Evolutionary conservation across 2,329 filamentous ascomycete species (phyloP), one percentile per base, ranked within the genome.

Genomic region (Gyromitra esculenta): DNA sequence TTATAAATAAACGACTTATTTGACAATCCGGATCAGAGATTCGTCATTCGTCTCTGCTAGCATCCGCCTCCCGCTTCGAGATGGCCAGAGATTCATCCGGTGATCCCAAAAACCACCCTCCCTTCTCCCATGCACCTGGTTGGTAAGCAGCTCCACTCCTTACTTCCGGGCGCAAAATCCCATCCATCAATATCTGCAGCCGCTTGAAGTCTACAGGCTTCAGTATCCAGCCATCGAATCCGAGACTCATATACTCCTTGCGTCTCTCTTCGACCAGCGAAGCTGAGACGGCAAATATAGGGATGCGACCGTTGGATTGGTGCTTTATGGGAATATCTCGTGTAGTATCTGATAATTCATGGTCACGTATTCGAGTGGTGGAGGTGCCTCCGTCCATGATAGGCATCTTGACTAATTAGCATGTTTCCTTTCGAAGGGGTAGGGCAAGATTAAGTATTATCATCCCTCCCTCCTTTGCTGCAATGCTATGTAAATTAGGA

Each of bases 151-250:
- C 90, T n/a, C 85, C 83, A 18, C 87, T 83, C 18, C 92, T 87
- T 0, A 87, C 84, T 0, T 87, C 84, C 0, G 87, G 84, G 59
- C 92, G 87, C 1, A 89, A 86, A 50, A 96, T 92, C 0, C 92
- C 93, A 0, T 85, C 83, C 71, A 97, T 86, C 6, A 97, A 85
- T 25, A 87, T 86, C 75, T 89, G 89, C 0, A 97, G 85, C 7
- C 93, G 87, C 79, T 89, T 89, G 82, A 97, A 96, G 76, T 95
- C 90, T 57, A 97, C 92, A 0, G 93, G 93, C 81, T 97, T 97
- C 73, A 96, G 85, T 35, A 97, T 94, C 93, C 93, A 97, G 31
- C 91, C 94, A 79, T 97, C 93, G 79, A 97, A 97, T 0, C 94
- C 94, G 5, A 90, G 89, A 57, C 91, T 87, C 56, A 93, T 88